Evolutionary conservation across 176 grass and related monocot species (phyloP), one percentile per base, ranked within the genome.

Genomic region (Oryza glumipatula): DNA sequence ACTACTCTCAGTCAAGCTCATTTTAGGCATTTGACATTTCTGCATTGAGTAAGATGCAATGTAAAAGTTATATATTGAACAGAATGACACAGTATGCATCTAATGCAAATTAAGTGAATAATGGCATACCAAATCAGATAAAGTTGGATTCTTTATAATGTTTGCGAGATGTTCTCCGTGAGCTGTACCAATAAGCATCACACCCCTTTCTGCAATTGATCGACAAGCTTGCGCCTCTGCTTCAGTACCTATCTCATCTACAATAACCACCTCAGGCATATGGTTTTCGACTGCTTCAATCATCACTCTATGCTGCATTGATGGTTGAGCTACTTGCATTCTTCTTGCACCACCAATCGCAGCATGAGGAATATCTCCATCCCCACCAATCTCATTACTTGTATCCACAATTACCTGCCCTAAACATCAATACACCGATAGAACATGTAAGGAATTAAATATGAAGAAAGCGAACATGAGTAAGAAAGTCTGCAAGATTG

Each of bases 281-380:
- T 98, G 96, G 74, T 98, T 98, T 85, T 98, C 93, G 23, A 98
- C 93, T 33, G 96, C 96, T 95, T 98, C 93, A 88, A 98, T 95
- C 96, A 98, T 98, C 66, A 98, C 91, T 35, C 79, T 90, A 76
- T 98, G 92, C 56, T 98, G 93, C 96, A 95, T 86, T 72, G 96
- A 98, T 76, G 91, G 96, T 89, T 95, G 67, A 77, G 93, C 91
- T 90, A 98, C 96, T 95, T 98, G 96, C 93, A 98, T 95, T 90
- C 96, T 89, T 89, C 93, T 92, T 70, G 96, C 96, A 6, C 93
- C 86, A 74, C 96, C 96, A 84, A 98, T 98, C 44, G 96, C 96
- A 83, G 85, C 83, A 88, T 98, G 96, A 74, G 93, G 96, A 89
- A 95, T 89, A 80, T 98, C 93, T 56, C 96, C 96, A 68, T 94